Evolutionary conservation across 495 filamentous ascomycete species (phyloP).

Genomic region (Symbiotaphrina buchneri): DNA sequence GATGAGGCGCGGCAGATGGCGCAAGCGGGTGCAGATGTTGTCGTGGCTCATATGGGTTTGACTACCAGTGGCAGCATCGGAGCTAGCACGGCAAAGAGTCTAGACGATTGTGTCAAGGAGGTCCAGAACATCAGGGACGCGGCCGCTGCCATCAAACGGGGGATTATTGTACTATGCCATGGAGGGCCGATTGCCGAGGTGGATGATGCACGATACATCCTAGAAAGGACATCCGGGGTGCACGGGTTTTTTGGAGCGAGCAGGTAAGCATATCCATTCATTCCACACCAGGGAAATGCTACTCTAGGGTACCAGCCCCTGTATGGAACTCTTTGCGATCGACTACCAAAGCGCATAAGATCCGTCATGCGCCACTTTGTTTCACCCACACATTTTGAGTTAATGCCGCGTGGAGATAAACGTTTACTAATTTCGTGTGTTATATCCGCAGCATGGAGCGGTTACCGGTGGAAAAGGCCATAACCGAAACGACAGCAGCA

Average conservation of each 20-base stretch:
- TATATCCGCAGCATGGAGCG: constrained; percentile 55
- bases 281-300: too few relatives aligned
- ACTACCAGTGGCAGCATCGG: constrained; percentile 44
- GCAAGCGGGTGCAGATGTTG: constrained; percentile 36
- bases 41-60: constrained; percentile 48
- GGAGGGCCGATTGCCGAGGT: constrained; percentile 42
- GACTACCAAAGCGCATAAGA: too few relatives aligned
- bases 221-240: constrained; percentile 30
- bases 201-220: constrained; percentile 36
- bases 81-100: constrained; percentile 28
- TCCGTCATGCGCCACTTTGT: too few relatives aligned
- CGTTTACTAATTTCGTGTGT: too few relatives aligned
- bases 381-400: too few relatives aligned
- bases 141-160: constrained; percentile 23
- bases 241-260: constrained; percentile 54
- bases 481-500: constrained; percentile 30
- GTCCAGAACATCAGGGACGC: constrained; percentile 41
- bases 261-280: too few relatives aligned
- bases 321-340: too few relatives aligned
- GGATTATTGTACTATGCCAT: constrained; percentile 46
- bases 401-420: too few relatives aligned
- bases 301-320: too few relatives aligned
- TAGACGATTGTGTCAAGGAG: constrained; percentile 34
- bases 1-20: constrained; percentile 36
- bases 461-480: constrained; percentile 43